phyloP scores from a whole-genome alignment of 163 green algal species.

The Chlamydomonas reinhardtii region DNA sequence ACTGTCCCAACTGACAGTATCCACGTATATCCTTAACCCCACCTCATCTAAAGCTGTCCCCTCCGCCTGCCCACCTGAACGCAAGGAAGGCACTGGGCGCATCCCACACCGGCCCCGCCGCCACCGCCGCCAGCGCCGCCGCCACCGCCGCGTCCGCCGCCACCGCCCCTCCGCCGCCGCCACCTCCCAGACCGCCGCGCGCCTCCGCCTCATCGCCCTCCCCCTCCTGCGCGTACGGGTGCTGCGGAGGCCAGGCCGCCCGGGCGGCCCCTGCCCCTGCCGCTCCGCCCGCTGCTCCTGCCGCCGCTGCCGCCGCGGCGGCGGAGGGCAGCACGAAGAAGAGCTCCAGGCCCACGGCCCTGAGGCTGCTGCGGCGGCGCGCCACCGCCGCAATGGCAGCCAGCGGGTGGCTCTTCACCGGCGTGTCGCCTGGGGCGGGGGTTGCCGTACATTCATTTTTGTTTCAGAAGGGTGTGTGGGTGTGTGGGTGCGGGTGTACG shows the following conservation, averaged over 20 bases:
- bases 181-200: too few relatives aligned
- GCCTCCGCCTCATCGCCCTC: background rate
- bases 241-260: background rate
- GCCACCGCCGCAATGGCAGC: conserved; percentile 82
- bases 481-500: too few relatives aligned
- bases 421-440: conserved; percentile 56
- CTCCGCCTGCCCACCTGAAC: conserved; percentile 74
- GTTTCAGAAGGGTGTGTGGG: too few relatives aligned
- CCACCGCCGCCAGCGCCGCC: background rate
- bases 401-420: conserved; percentile 80
- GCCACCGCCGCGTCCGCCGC: conserved; percentile 56
- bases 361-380: conserved; percentile 76
- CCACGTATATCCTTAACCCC: too few relatives aligned
- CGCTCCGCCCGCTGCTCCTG: background rate
- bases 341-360: conserved; percentile 79
- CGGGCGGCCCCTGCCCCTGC: background rate
- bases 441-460: too few relatives aligned
- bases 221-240: background rate
- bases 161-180: background rate
- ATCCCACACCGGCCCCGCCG: conserved; percentile 71
- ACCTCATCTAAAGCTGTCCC: too few relatives aligned
- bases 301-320: conserved; percentile 55
- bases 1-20: too few relatives aligned
- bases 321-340: conserved; percentile 68
- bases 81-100: conserved; percentile 85